These are phyloP conservation scores for Colletotrichum kahawae DNA, from an alignment of 2,329 filamentous ascomycete genomes.

Conservation along the genomic window DNA sequence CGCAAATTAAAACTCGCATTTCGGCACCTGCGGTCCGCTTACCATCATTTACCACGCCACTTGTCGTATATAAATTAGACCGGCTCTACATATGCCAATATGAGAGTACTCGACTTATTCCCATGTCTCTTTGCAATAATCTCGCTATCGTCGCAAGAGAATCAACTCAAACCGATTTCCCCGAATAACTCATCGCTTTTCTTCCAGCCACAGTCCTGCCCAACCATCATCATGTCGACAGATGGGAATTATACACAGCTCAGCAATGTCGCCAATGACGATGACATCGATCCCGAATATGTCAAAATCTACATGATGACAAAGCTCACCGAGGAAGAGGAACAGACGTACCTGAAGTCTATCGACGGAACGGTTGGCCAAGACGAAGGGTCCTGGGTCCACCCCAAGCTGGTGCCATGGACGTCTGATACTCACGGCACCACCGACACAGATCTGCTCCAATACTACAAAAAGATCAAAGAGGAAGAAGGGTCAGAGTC, in stretches of 20 bases:
- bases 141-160: rapidly evolving
- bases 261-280: not conserved
- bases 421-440: not conserved
- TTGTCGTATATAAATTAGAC: too few species aligned
- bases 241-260: not conserved
- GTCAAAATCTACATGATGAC: not conserved
- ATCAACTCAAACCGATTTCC: rapidly evolving
- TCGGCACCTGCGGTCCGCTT: not conserved
- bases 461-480: not conserved
- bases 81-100: too few species aligned
- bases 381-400: not conserved
- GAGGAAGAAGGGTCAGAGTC: not conserved
- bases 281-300: not conserved
- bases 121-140: rapidly evolving
- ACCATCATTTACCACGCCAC: too few species aligned
- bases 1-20: not conserved
- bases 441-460: not conserved
- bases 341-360: not conserved
- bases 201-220: rapidly evolving
- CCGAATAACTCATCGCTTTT: rapidly evolving
- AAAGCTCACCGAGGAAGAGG: not conserved
- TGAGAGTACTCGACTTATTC: not conserved
- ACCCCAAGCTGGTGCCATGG: not conserved
- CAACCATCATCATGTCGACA: not conserved
- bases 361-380: not conserved